A percentile compares a stretch with the other conserved stretches of the same genome.
phyloP scores from a whole-genome alignment of 495 filamentous ascomycete genomes.

The Aspergillus homomorphus region DNA sequence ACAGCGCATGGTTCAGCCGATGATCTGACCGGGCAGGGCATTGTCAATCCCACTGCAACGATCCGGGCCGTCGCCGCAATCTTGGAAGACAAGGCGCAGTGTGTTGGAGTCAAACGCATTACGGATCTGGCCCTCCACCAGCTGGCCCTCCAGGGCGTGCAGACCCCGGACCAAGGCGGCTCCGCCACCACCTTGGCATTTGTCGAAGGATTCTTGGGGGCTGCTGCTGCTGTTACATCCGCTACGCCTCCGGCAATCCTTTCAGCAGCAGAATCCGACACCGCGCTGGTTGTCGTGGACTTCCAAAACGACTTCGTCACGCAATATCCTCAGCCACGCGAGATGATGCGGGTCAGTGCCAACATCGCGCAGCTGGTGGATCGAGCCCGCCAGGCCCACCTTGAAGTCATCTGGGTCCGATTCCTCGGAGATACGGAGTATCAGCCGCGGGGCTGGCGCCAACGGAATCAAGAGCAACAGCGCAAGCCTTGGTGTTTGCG shows the following conservation, averaged over 20 bases:
- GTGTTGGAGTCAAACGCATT: background rate
- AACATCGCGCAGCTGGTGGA: background rate
- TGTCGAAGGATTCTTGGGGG: background rate
- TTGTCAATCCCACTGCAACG: conserved; percentile 8
- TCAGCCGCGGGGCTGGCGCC: conserved; percentile 4
- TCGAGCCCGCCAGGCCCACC: background rate
- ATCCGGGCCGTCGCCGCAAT: conserved; percentile 8
- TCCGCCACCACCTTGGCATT: background rate
- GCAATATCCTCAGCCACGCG: background rate
- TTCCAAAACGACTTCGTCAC: conserved; percentile 12
- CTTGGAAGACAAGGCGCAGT: background rate
- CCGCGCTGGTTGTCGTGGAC: conserved; percentile 5
- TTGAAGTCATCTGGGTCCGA: conserved; percentile 5
- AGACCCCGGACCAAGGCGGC: conserved; percentile 3
- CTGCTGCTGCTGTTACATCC: background rate
- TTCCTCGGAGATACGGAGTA: conserved; percentile 5
- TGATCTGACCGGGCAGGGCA: no score
- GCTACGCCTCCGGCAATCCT: background rate
- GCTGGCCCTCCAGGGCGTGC: background rate
- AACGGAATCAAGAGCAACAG: background rate
- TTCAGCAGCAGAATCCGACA: background rate
- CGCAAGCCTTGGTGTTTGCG: background rate
- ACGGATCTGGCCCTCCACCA: background rate
- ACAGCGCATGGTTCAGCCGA: no score
- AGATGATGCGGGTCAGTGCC: background rate